Evolutionary conservation across 768 basidiomycete species (phyloP).

Genomic region (Inosperma sp.): DNA sequence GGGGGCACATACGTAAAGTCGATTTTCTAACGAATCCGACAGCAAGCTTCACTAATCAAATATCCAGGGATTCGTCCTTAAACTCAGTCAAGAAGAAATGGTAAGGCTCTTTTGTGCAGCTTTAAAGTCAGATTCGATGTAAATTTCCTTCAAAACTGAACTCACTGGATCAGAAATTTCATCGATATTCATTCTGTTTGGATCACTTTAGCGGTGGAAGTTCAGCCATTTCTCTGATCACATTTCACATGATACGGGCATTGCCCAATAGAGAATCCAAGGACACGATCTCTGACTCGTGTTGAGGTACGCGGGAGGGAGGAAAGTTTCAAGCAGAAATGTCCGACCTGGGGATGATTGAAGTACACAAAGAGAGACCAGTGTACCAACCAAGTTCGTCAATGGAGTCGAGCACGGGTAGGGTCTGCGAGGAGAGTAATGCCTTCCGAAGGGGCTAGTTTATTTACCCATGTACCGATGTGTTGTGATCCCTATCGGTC

Average conservation of each 20-base stretch:
- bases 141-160: constrained; percentile 87
- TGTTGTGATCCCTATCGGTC: constrained; percentile 87
- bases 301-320: constrained; percentile 94
- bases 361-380: constrained; percentile 99
- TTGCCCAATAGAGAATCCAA: constrained; percentile 77
- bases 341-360: constrained; percentile 89
- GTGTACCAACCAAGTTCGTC: constrained; percentile 95
- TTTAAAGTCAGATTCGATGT: constrained; percentile 95
- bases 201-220: constrained; percentile 87
- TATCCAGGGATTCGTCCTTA: constrained; percentile 95
- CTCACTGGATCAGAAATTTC: constrained; percentile 95
- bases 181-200: constrained; percentile 94
- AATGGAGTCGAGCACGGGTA: constrained; percentile 85
- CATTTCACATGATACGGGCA: constrained; percentile 62
- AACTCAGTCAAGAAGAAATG: constrained; percentile 91
- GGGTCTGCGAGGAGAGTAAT: constrained; percentile 47
- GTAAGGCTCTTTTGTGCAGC: constrained; percentile 81
- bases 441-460: constrained; percentile 67
- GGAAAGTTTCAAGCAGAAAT: constrained; percentile 92
- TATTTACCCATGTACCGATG: constrained; percentile 98
- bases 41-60: constrained; percentile 95
- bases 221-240: constrained; percentile 89
- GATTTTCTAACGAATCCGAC: constrained; percentile 91
- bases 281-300: constrained; percentile 96
- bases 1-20: constrained; percentile 61